Evolutionary conservation across 495 filamentous ascomycete species (phyloP).

Genomic region (Tricharina praecox): DNA sequence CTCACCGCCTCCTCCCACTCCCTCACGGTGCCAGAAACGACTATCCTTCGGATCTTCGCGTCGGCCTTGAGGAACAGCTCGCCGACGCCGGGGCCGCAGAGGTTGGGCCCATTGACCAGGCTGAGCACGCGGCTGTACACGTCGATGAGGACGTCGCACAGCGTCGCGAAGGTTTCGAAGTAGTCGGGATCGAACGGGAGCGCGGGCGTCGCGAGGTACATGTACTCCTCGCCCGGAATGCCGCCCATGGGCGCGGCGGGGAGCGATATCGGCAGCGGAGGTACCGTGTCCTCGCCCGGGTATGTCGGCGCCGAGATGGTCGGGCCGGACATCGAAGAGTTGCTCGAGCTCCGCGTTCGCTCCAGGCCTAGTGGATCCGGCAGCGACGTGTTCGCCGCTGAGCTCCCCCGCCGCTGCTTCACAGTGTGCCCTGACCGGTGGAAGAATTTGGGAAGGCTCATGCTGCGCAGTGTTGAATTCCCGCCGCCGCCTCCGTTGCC

Average conservation of each 20-base stretch:
- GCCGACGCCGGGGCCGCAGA: slow-evolving; percentile 44
- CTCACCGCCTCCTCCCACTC: slow-evolving; percentile 86
- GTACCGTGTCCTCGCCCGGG: slow-evolving; percentile 3
- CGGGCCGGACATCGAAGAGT: slow-evolving; percentile 21
- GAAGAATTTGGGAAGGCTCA: slow-evolving; percentile 24
- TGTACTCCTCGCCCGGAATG: slow-evolving; percentile 51
- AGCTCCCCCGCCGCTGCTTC: slow-evolving; percentile 23
- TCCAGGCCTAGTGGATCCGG: slow-evolving; percentile 15
- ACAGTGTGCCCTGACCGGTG: slow-evolving; percentile 15
- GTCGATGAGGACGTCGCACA: slow-evolving; percentile 91
- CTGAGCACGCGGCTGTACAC: slow-evolving; percentile 63
- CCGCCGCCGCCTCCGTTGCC: slow-evolving; percentile 9
- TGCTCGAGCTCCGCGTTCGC: slow-evolving; percentile 18
- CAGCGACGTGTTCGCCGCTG: slow-evolving; percentile 12
- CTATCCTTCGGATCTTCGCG: slow-evolving; percentile 62
- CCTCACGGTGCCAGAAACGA: slow-evolving; percentile 65
- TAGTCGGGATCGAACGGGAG: slow-evolving; percentile 96
- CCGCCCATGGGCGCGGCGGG: slow-evolving; percentile 12
- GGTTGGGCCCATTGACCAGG: slow-evolving; percentile 48
- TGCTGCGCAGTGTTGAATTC: slow-evolving; percentile 15
- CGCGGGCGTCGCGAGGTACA: slow-evolving; percentile 73
- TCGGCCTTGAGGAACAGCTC: slow-evolving; percentile 88
- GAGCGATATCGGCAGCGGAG: slow-evolving; percentile 14
- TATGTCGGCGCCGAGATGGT: slow-evolving; percentile 31
- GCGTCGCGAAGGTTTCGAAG: slow-evolving; percentile 88